Conservation (phyloP, 257 asterid genomes). For the Verbena officinalis region DNA sequence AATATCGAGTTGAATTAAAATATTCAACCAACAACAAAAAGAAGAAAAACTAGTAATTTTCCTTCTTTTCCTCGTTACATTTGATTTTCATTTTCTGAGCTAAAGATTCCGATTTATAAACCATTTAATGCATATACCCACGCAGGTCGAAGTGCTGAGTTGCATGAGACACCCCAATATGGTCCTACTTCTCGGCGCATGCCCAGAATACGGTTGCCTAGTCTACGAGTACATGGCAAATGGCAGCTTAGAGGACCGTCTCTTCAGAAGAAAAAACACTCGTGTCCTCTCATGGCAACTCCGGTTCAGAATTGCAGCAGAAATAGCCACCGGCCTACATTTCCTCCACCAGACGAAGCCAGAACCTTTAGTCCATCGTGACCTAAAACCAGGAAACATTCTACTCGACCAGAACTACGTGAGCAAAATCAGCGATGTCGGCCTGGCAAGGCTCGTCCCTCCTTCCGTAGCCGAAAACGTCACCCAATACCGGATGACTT, state of each 20-base stretch:
- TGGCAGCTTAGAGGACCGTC: constrained; percentile 88
- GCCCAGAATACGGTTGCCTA: constrained; percentile 91
- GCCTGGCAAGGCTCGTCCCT: constrained; percentile 84
- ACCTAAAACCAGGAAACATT: constrained; percentile 88
- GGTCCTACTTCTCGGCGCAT: constrained; percentile 91
- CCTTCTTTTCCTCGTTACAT: neutral
- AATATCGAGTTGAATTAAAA: too few species aligned
- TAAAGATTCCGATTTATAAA: too few species aligned
- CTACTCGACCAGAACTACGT: constrained; percentile 74
- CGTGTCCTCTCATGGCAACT: constrained; percentile 76
- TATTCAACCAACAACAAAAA: too few species aligned
- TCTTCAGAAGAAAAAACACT: constrained; percentile 46
- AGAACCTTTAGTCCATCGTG: constrained; percentile 92
- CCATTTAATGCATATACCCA: neutral
- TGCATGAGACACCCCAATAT: constrained; percentile 90
- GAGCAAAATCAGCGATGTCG: constrained; percentile 86
- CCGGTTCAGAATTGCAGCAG: constrained; percentile 80
- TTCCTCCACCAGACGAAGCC: constrained; percentile 94
- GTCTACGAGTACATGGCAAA: constrained; percentile 84
- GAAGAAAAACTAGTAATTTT: neutral
- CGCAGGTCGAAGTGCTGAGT: constrained; percentile 79
- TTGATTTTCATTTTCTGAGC: neutral
- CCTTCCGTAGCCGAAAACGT: constrained; percentile 57
- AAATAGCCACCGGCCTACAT: constrained; percentile 70
- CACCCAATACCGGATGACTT: constrained; percentile 77